These are phyloP conservation scores for Schizophyllum amplum DNA, from an alignment of 1,284 basidiomycete genomes.

Conservation along the genomic window DNA sequence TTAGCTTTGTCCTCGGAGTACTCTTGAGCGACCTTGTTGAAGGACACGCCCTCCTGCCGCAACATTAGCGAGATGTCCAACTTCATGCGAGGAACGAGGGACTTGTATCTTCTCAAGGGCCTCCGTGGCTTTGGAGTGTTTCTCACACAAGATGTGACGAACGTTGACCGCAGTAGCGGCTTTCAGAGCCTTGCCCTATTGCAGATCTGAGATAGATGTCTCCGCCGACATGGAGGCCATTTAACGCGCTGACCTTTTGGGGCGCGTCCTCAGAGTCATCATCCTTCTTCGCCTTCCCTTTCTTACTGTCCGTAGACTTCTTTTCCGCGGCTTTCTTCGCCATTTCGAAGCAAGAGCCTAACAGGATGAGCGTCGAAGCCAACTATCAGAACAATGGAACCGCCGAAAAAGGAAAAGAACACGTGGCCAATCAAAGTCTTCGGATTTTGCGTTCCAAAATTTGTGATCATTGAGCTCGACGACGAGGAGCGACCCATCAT, in stretches of 20 bases:
- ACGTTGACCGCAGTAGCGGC: conserved; percentile 76
- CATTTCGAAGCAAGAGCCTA: not conserved
- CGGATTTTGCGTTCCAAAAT: not conserved
- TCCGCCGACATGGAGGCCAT: not conserved
- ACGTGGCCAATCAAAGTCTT: not conserved
- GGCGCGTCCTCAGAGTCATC: not conserved
- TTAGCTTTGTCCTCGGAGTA: conserved; percentile 87
- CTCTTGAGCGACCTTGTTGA: conserved; percentile 81
- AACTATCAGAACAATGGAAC: not conserved
- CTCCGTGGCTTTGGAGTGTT: conserved; percentile 69
- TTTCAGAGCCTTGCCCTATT: conserved; percentile 32
- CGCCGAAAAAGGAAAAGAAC: not conserved
- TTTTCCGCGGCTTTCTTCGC: not conserved
- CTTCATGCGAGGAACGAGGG: conserved; percentile 9
- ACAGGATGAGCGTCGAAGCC: too few species aligned
- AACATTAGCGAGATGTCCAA: conserved; percentile 2
- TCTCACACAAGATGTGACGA: conserved; percentile 82
- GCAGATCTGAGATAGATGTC: not conserved
- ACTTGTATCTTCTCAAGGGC: conserved; percentile 74
- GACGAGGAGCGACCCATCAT: conserved; percentile 24
- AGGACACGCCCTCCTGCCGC: conserved; percentile 58
- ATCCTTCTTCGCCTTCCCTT: not conserved
- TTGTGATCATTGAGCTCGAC: not conserved
- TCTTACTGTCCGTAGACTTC: not conserved
- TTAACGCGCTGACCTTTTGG: not conserved